These are phyloP conservation scores for Cordia subcordata DNA, from an alignment of 257 asterid genomes.

Conservation along the genomic window DNA sequence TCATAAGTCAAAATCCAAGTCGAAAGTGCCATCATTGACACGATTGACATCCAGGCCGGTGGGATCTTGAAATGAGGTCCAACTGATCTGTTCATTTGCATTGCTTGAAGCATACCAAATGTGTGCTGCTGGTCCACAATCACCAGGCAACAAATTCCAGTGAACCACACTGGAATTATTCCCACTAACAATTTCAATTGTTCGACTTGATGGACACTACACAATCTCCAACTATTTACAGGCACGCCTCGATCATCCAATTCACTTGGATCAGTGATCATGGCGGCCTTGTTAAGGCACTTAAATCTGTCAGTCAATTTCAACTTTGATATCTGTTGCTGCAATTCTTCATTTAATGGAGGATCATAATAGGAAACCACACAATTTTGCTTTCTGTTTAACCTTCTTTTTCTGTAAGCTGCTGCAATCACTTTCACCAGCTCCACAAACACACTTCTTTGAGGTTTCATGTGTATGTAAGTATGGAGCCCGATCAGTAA, in stretches of 20 bases:
- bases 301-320: slow-evolving; percentile 21
- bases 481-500: slow-evolving; percentile 57
- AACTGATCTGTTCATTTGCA: slow-evolving; percentile 45
- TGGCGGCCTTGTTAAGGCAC: slow-evolving; percentile 58
- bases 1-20: slow-evolving; percentile 72
- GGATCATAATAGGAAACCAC: slow-evolving; percentile 27
- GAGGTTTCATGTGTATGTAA: slow-evolving; percentile 35
- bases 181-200: slow-evolving; percentile 46
- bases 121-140: slow-evolving; percentile 69
- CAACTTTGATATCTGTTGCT: neutral
- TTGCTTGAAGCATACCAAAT: slow-evolving; percentile 60
- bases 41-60: slow-evolving; percentile 74
- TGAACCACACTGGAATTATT: slow-evolving; percentile 61
- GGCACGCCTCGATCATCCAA: slow-evolving; percentile 40
- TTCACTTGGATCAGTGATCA: slow-evolving; percentile 33
- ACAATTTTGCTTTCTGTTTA: slow-evolving; percentile 2
- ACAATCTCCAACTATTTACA: slow-evolving; percentile 45
- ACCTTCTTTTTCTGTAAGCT: slow-evolving; percentile 34
- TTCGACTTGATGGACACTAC: slow-evolving; percentile 63
- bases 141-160: slow-evolving; percentile 61
- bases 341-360: slow-evolving; percentile 8
- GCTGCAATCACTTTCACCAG: slow-evolving; percentile 52
- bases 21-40: slow-evolving; percentile 68
- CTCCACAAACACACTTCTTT: slow-evolving; percentile 56
- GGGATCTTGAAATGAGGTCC: slow-evolving; percentile 57